phyloP scores from a whole-genome alignment of 768 basidiomycete species.

The Lyophyllum atratum region DNA sequence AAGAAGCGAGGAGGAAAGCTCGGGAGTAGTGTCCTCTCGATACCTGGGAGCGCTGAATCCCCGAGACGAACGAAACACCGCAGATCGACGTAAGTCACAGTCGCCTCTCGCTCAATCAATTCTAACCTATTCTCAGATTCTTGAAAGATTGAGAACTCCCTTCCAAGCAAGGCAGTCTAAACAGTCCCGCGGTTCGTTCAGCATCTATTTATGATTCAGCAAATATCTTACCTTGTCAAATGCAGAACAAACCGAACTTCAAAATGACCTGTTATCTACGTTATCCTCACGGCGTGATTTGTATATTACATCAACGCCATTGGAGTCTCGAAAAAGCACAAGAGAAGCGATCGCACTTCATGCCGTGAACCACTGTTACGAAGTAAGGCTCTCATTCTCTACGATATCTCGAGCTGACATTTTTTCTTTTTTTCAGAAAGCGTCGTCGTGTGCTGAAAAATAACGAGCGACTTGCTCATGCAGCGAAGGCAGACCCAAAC shows the following conservation, averaged over 20 bases:
- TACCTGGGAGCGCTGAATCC: conserved; percentile 41
- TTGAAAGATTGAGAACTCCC: conserved; percentile 55
- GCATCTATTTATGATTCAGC: background rate
- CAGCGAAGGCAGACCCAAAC: conserved; percentile 55
- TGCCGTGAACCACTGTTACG: conserved; percentile 82
- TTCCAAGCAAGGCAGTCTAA: conserved; percentile 58
- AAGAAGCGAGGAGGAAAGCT: conserved; percentile 57
- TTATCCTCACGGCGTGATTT: conserved; percentile 76
- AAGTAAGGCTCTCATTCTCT: conserved; percentile 55
- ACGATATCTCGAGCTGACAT: background rate
- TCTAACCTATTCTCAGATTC: conserved; percentile 39
- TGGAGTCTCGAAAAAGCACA: conserved; percentile 61
- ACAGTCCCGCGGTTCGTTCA: conserved; percentile 48
- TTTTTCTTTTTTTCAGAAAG: conserved; percentile 59
- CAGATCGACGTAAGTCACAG: conserved; percentile 31
- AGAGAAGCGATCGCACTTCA: conserved; percentile 79
- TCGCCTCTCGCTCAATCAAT: background rate
- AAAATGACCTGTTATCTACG: conserved; percentile 67
- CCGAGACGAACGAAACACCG: conserved; percentile 26
- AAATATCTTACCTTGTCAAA: conserved; percentile 4
- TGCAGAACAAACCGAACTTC: conserved; percentile 53
- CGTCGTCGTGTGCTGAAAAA: conserved; percentile 89
- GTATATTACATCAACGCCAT: conserved; percentile 65
- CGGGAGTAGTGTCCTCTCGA: conserved; percentile 52
- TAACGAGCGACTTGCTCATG: conserved; percentile 86